A percentile compares a stretch with the other conserved stretches of the same genome.
Conservation (phyloP, 331 rosid genomes). For the Cydonia oblonga region DNA sequence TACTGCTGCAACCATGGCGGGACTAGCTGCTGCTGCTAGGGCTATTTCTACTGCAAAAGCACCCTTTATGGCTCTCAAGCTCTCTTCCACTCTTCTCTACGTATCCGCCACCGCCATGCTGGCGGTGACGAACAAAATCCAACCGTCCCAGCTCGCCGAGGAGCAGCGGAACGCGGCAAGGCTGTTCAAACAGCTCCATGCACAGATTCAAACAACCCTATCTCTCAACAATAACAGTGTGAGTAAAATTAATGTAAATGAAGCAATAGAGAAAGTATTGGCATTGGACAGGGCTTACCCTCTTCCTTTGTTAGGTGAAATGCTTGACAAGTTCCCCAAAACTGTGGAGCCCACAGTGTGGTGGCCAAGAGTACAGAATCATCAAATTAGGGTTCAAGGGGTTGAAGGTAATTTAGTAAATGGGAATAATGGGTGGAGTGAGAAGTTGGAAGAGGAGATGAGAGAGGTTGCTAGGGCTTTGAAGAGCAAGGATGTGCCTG, state of each 20-base stretch:
- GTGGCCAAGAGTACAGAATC: constrained; percentile 47
- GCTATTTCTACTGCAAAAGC: background rate
- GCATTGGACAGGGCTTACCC: constrained; percentile 73
- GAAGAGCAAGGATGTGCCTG: constrained; percentile 52
- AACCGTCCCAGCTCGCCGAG: constrained; percentile 44
- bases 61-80: constrained; percentile 19
- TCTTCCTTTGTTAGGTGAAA: constrained; percentile 63
- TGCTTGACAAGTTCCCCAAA: constrained; percentile 73
- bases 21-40: background rate
- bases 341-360: constrained; percentile 55
- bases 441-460: constrained; percentile 52
- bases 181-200: constrained; percentile 49
- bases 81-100: constrained; percentile 27
- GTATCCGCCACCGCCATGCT: constrained; percentile 51
- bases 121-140: constrained; percentile 45
- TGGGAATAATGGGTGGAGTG: constrained; percentile 50
- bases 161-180: constrained; percentile 65
- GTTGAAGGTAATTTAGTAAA: background rate
- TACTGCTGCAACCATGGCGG: constrained; percentile 38
- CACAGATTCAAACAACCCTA: constrained; percentile 34
- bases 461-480: constrained; percentile 34
- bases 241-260: constrained; percentile 16
- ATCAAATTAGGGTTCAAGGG: background rate
- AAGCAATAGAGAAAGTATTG: constrained; percentile 40
- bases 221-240: constrained; percentile 26